These are phyloP conservation scores for Kurtzmaniella quercitrusa DNA, from an alignment of 1,139 yeast species.

Conservation along the genomic window DNA sequence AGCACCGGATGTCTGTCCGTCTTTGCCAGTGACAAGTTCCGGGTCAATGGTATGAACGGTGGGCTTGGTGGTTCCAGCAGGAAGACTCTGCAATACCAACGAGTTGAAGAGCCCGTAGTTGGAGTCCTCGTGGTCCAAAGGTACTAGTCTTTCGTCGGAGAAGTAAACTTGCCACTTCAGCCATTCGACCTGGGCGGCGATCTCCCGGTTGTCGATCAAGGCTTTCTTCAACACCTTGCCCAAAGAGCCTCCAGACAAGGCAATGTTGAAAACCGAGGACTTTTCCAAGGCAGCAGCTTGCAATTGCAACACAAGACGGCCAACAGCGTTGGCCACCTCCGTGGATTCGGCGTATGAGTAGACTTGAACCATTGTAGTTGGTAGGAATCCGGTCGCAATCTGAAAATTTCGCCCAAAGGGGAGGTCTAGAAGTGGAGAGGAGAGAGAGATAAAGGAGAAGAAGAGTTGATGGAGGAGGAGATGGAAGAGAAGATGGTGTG, in stretches of 20 bases:
- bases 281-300: constrained; percentile 50
- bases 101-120: constrained; percentile 62
- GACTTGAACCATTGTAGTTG: constrained; percentile 22
- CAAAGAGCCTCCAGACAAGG: constrained; percentile 87
- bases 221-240: constrained; percentile 73
- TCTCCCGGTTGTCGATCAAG: constrained; percentile 53
- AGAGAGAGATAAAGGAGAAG: too few relatives aligned
- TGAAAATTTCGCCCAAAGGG: neutral
- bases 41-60: constrained; percentile 47
- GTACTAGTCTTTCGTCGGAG: constrained; percentile 71
- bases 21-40: constrained; percentile 39
- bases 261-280: constrained; percentile 56
- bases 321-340: constrained; percentile 59
- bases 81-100: constrained; percentile 47
- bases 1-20: constrained; percentile 38
- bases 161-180: constrained; percentile 65
- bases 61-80: constrained; percentile 29
- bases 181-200: constrained; percentile 52
- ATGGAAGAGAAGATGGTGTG: too few relatives aligned
- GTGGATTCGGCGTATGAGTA: constrained; percentile 50
- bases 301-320: constrained; percentile 45
- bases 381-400: neutral
- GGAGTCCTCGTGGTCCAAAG: constrained; percentile 62
- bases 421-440: too few relatives aligned
- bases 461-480: too few relatives aligned